Percentiles rank a stretch among this genome's conserved stretches.
Conservation (phyloP, 106 monocot genomes). For the Chionographis japonica region DNA sequence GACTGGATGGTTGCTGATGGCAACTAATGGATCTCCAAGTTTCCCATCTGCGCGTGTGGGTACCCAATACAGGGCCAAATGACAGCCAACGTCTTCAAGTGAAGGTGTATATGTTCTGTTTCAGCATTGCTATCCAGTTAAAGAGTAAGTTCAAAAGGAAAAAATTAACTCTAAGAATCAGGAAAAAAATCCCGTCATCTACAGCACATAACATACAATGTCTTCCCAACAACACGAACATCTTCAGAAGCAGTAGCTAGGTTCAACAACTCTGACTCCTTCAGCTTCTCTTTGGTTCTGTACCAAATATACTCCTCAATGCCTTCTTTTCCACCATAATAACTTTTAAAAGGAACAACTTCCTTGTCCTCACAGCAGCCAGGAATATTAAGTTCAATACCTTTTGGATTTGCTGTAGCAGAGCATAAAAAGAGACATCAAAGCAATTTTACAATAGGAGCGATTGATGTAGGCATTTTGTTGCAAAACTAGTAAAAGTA, state of each 20-base stretch:
- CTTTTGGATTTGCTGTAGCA: conserved; percentile 73
- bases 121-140: conserved; percentile 4
- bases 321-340: conserved; percentile 95
- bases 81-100: conserved; percentile 75
- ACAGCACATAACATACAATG: conserved; percentile 39
- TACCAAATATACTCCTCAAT: conserved; percentile 75
- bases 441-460: not conserved
- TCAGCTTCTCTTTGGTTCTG: conserved; percentile 53
- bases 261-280: conserved; percentile 24
- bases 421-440: not conserved
- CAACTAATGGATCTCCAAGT: conserved; percentile 53
- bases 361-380: conserved; percentile 71
- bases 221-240: conserved; percentile 54
- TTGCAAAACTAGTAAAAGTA: too few relatives aligned
- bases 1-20: conserved; percentile 63
- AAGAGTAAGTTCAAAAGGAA: not conserved
- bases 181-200: not conserved
- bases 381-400: conserved; percentile 64
- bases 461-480: too few relatives aligned
- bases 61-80: conserved; percentile 73
- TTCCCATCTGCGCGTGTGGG: conserved; percentile 89
- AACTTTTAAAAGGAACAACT: conserved; percentile 73
- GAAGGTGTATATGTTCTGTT: conserved; percentile 81
- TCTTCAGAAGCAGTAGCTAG: conserved; percentile 22
- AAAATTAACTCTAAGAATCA: not conserved